These are phyloP conservation scores for Thuidium tamariscinum DNA, from an alignment of 225 moss, liverwort and hornwort genomes.

Conservation along the genomic window DNA sequence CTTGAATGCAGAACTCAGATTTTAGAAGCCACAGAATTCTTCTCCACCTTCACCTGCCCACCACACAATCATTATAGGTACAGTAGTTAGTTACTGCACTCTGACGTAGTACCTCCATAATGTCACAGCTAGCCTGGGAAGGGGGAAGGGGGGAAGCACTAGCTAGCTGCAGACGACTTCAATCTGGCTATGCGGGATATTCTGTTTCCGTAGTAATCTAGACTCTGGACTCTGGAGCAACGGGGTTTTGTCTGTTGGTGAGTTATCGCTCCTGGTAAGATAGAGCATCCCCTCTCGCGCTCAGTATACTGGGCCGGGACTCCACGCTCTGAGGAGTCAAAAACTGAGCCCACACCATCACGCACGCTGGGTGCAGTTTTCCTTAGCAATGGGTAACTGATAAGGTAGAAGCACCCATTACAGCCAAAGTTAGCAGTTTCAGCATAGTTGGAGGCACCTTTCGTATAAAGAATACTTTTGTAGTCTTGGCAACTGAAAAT, in stretches of 20 bases:
- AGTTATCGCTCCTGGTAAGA: not conserved
- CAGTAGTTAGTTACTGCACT: not conserved
- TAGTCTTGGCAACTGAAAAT: too few relatives aligned
- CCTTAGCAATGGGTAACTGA: too few relatives aligned
- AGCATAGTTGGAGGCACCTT: too few relatives aligned
- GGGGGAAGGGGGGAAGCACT: not conserved
- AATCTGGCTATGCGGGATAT: not conserved
- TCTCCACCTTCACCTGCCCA: not conserved
- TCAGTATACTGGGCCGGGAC: too few relatives aligned
- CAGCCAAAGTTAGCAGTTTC: too few relatives aligned
- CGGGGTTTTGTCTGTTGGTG: too few relatives aligned
- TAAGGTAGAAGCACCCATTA: too few relatives aligned
- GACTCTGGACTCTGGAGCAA: not conserved
- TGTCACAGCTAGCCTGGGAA: not conserved
- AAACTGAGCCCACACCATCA: too few relatives aligned
- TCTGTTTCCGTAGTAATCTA: not conserved
- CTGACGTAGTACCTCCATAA: not conserved
- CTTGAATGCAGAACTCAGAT: not conserved
- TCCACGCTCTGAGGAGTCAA: too few relatives aligned
- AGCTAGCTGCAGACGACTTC: not conserved
- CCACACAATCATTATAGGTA: not conserved
- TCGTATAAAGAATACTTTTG: too few relatives aligned
- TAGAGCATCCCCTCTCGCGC: too few relatives aligned
- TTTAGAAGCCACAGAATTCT: not conserved
- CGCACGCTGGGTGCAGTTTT: too few relatives aligned